Base-by-base conservation (phyloP, 768 basidiomycete species). In the Tricholoma matsutake region DNA sequence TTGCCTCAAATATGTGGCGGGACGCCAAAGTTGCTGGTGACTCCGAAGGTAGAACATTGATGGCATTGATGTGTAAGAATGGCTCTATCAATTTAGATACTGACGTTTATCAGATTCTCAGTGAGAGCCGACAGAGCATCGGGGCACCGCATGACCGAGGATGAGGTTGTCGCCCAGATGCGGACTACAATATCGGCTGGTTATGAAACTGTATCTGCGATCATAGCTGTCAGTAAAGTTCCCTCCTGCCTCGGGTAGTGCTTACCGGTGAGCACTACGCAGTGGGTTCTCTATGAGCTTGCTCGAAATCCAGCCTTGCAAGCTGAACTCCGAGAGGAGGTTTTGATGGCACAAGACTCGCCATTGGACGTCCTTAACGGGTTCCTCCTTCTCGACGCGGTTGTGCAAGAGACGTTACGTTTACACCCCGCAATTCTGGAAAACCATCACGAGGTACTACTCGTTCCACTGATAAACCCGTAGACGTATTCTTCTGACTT, bases 271-370 rank as follows among this genome's bases (percentile, higher is more conserved):
- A 29, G 65, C 14, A 62, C 20, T 39, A 25, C 60, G 25, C 60
- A 86, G 86, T 90, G 89, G 88, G 75, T 83, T 49, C 71, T 89
- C 10, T 88, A 88, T 63, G 84, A 86, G 64, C 78, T 91, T 28
- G 77, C 86, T 20, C 73, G 71, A 22, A 71, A 86, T 67, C 77
- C 78, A 0, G 69, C 78, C 25, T 66, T 84, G 39, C 89, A 91
- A 71, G 73, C 75, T 20, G 71, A 78, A 47, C 78, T 91, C 16
- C 81, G 89, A 4, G 78, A 82, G 56, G 86, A 87, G 66, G 69
- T 86, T 14, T 73, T 73, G 16, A 71, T 72, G 7, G 75, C 79
- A 22, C 72, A 72, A 13, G 77, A 85, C 51, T 78, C 84, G 8
- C 76, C 82, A 3, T 81, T 83, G 54, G 85, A 86, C 45, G 74